Evolutionary conservation across 768 basidiomycete species (phyloP).

Genomic region (Baorangia bicolor): DNA sequence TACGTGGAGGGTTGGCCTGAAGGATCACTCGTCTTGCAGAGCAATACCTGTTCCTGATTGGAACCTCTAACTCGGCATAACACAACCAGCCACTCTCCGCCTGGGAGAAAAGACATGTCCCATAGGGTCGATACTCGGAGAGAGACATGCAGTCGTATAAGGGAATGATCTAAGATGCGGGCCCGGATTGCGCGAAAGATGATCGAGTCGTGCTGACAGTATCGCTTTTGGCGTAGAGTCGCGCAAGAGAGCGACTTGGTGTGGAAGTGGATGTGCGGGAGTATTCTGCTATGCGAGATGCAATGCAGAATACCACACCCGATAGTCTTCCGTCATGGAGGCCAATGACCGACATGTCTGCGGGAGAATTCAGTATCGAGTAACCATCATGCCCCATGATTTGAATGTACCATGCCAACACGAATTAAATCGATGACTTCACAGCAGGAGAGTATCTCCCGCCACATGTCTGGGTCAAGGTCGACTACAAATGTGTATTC

Average conservation of each 20-base stretch:
- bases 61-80: slow-evolving; percentile 3
- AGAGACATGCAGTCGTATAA: neutral
- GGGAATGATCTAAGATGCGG: neutral
- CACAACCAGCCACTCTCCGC: slow-evolving; percentile 10
- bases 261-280: neutral
- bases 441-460: slow-evolving; percentile 8
- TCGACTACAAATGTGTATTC: neutral
- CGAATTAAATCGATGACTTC: slow-evolving; percentile 12
- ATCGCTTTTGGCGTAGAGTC: slow-evolving; percentile 5
- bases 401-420: slow-evolving; percentile 4
- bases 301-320: slow-evolving; percentile 7
- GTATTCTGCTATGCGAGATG: slow-evolving; percentile 5
- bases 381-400: neutral
- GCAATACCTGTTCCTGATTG: neutral
- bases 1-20: neutral
- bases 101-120: slow-evolving; percentile 10
- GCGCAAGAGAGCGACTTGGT: neutral
- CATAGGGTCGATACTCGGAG: neutral
- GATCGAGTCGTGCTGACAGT: slow-evolving; percentile 1
- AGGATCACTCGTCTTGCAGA: slow-evolving; percentile 1
- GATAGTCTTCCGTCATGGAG: neutral
- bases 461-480: slow-evolving; percentile 3
- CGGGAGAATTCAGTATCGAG: neutral
- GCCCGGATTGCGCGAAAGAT: neutral
- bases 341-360: slow-evolving; percentile 7